phyloP scores from a whole-genome alignment of 2,329 filamentous ascomycete species.

The Phialophora expanda region DNA sequence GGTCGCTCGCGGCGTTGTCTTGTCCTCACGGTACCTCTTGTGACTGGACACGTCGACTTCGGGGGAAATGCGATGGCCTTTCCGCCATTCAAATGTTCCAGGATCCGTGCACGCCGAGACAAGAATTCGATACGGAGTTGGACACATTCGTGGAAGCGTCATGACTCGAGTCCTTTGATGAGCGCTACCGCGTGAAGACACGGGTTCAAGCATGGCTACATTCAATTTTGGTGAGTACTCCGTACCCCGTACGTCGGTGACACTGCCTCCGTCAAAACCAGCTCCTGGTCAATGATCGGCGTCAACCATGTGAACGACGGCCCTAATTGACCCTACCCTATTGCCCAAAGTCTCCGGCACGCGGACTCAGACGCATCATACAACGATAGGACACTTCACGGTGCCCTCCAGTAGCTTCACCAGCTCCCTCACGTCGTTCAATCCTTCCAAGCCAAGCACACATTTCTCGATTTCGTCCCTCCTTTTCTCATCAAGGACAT shows the following conservation, averaged over 20 bases:
- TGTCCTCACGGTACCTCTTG: neutral
- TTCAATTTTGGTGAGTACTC: neutral
- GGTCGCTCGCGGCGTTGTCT: constrained; percentile 8
- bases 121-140: neutral
- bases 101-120: neutral
- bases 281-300: neutral
- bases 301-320: neutral
- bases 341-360: neutral
- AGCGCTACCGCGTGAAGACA: neutral
- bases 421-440: constrained; percentile 39
- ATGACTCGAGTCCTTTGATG: neutral
- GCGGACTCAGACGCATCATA: neutral
- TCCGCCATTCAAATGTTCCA: neutral
- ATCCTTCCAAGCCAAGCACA: constrained; percentile 42
- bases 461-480: constrained; percentile 43
- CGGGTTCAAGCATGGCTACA: neutral
- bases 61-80: neutral
- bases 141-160: neutral
- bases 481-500: constrained; percentile 43
- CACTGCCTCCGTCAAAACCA: neutral
- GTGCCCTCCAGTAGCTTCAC: constrained; percentile 28
- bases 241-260: neutral
- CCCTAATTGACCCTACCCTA: neutral
- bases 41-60: neutral
- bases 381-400: constrained; percentile 24